Base-by-base conservation (phyloP, 129 eudicot genomes). In the Deinandra increscens region DNA sequence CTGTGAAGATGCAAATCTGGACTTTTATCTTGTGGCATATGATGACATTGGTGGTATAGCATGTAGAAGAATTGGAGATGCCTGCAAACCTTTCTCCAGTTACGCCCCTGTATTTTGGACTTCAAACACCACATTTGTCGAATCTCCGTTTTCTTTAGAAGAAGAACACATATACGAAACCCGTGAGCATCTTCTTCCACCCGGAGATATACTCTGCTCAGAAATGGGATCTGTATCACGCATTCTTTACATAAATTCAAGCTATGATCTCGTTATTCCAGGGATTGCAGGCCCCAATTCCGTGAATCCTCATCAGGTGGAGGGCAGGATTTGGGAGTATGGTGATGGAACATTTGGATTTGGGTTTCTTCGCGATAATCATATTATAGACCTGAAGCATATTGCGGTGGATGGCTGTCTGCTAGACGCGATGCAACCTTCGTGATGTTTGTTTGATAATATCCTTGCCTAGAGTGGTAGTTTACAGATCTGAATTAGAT, bases 251-350 rank as follows among this genome's bases (percentile, higher is more conserved):
- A 87, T 93, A 34, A 89, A 87, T 70, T 89, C 97, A 9, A 86
- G 95, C 73, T 86, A 88, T 68, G 98, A 92, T 74, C 87, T 92
- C 69, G 96, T 88, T 33, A 69, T 92, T 49, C 91, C 96, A 0
- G 87, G 86, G 54, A 63, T 87, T 29, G 81, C 78, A 3, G 87
- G 83, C 14, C 78, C 78, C 18, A 65, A 83, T 15, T 53, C 79
- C 18, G 80, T 66, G 58, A 86, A 84, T 78, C 88, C 91, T 49
- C 78, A 81, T 70, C 86, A 83, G 26, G 84, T 80, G 54, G 95
- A 89, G 58, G 99, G 99, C 50, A 81, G 97, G 78, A 87, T 93
- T 55, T 93, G 99, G 99, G 88, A 78, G 79, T 93, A 93, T 69
- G 69, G 66, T 50, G 80, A 93, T 71, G 99, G 99, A 64, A 85